Base-by-base conservation (phyloP, 805 yeast species). In the Wickerhamomyces ciferrii region DNA sequence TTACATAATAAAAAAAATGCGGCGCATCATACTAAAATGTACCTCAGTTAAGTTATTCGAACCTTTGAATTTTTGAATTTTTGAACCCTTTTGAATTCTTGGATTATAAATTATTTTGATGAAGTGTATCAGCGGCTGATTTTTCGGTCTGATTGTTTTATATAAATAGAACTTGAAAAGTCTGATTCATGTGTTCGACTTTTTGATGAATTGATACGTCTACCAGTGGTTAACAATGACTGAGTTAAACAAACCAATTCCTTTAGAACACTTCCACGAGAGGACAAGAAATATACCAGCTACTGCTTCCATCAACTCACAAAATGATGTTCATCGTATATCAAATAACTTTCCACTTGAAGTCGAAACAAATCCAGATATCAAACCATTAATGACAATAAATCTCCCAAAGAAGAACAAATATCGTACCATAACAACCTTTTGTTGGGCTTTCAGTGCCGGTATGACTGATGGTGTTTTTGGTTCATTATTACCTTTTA, bases 401-500 rank as follows among this genome's bases (percentile, higher is more conserved):
- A 44, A 49, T 7, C 68, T 70, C 49, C 80, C 82, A 2, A 68
- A 75, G 7, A 62, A 53, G 44, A 78, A 75, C 52, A 39, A 48
- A 17, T 69, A 69, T 65, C 60, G 84, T 46, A 59, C 76, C 5
- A 44, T 67, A 11, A 63, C 77, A 10, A 56, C 68, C 13, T 61
- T 74, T 29, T 5, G 60, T 5, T 77, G 78, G 76, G 58, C 62
- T 10, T 60, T 73, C 38, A 52, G 67, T 2, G 51, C 58, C 11
- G 84, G 84, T 1, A 59, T 76, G 52, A 56, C 71, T 24, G 86
- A 81, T 55, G 81, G 81, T 47, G 77, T 80, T 14, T 76, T 81
- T 1, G 86, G 85, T 48, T 81, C 84, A 0, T 59, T 81, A n/a
- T 60, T 81, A 43, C 83, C 83, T 6, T 62, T 66, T 39, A 75